Conservation (phyloP, 1,284 basidiomycete genomes). For the Sphaerobolus stellatus region DNA sequence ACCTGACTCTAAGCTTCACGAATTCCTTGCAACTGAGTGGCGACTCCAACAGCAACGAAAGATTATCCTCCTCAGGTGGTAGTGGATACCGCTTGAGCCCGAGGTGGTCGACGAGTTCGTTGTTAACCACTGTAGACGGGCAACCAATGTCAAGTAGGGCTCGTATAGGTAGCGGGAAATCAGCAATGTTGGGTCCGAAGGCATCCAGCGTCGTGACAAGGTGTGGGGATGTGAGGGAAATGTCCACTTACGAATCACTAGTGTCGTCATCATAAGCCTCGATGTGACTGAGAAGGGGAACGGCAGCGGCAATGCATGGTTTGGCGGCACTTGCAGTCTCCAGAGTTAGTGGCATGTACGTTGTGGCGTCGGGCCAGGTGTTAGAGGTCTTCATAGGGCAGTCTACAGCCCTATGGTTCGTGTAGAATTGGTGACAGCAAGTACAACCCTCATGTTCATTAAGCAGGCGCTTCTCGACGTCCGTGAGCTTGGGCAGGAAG, state of each 20-base stretch:
- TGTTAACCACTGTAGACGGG: too few relatives aligned
- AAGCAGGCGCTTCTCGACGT: too few relatives aligned
- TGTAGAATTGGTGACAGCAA: too few relatives aligned
- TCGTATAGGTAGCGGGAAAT: not conserved
- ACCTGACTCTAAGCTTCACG: too few relatives aligned
- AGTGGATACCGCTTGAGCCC: not conserved
- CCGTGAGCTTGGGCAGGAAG: too few relatives aligned
- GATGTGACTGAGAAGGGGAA: not conserved
- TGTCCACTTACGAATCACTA: not conserved
- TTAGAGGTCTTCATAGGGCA: not conserved
- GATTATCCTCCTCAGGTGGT: too few relatives aligned
- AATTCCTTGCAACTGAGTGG: not conserved
- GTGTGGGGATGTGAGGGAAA: too few relatives aligned
- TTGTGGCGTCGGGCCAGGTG: not conserved
- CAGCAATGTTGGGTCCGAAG: not conserved
- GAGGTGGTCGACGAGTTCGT: not conserved
- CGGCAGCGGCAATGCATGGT: not conserved
- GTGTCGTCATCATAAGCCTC: not conserved
- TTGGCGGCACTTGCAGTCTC: not conserved
- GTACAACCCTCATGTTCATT: too few relatives aligned
- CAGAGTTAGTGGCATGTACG: not conserved
- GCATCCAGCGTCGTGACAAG: not conserved
- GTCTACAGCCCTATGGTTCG: too few relatives aligned
- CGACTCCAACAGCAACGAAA: too few relatives aligned
- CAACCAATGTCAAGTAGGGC: not conserved